Percentiles rank a stretch among this genome's conserved stretches.
Evolutionary conservation across 2,329 filamentous ascomycete species (phyloP).

Genomic region (Colletotrichum kahawae): DNA sequence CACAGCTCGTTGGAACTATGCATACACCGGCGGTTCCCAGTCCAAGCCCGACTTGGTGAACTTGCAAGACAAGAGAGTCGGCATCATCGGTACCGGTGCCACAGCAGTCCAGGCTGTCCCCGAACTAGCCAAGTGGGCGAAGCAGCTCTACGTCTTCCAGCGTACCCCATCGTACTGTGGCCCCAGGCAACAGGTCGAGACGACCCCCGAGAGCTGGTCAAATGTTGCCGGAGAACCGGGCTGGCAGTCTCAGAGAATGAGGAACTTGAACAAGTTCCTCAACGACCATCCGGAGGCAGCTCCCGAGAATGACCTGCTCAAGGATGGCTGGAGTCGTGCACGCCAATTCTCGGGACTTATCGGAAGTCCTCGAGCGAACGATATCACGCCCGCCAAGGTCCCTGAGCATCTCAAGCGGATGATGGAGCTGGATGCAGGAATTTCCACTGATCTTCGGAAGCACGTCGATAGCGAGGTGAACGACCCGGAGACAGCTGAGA

Average conservation of each 20-base stretch:
- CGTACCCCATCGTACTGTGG: constrained; percentile 52
- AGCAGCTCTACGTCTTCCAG: constrained; percentile 59
- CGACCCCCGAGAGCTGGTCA: constrained; percentile 47
- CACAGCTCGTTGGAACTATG: constrained; percentile 51
- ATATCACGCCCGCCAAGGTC: constrained; percentile 15
- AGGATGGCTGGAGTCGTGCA: constrained; percentile 49
- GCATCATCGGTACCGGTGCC: constrained; percentile 54
- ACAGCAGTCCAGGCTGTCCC: constrained; percentile 52
- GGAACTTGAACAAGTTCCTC: background rate
- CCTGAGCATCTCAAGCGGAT: constrained; percentile 37
- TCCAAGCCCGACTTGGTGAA: constrained; percentile 44
- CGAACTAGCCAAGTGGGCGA: constrained; percentile 48
- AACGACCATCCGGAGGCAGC: background rate
- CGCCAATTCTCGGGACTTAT: background rate
- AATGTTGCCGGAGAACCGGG: constrained; percentile 26
- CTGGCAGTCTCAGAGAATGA: constrained; percentile 45
- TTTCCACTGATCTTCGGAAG: constrained; percentile 46
- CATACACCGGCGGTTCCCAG: constrained; percentile 43
- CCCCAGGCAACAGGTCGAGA: constrained; percentile 35
- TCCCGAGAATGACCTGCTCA: constrained; percentile 44
- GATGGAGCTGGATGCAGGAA: constrained; percentile 43
- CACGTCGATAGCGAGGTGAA: constrained; percentile 54
- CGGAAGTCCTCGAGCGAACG: constrained; percentile 9
- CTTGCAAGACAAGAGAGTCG: constrained; percentile 51
- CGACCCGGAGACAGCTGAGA: constrained; percentile 53